A percentile compares a stretch with the other conserved stretches of the same genome.
These are phyloP conservation scores for Pythium brassicae DNA, from an alignment of 352 stramenopile species.

Conservation along the genomic window DNA sequence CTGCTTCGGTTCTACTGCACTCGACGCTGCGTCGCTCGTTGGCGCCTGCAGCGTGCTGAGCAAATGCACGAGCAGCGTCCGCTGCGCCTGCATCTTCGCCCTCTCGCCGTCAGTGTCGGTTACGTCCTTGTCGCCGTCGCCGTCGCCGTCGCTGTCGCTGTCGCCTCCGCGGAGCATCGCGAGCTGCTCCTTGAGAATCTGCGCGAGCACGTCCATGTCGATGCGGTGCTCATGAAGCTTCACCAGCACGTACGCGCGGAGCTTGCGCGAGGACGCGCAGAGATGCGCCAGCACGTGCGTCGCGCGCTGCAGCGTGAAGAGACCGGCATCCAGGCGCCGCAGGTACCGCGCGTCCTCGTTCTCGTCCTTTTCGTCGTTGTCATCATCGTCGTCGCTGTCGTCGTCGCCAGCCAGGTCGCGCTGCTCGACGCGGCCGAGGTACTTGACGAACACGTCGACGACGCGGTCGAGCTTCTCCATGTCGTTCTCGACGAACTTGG, in stretches of 20 bases:
- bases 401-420: slow-evolving; percentile 24
- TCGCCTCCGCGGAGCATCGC: slow-evolving; percentile 23
- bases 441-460: slow-evolving; percentile 74
- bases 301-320: slow-evolving; percentile 75
- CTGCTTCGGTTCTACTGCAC: no score
- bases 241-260: slow-evolving; percentile 64
- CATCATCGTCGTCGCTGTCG: slow-evolving; percentile 17
- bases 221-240: slow-evolving; percentile 75
- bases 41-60: slow-evolving; percentile 12
- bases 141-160: slow-evolving; percentile 2
- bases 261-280: slow-evolving; percentile 54
- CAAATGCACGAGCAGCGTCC: slow-evolving; percentile 28
- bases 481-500: slow-evolving; percentile 79
- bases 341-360: slow-evolving; percentile 57
- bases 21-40: no score
- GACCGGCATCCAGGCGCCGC: slow-evolving; percentile 58
- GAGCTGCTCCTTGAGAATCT: slow-evolving; percentile 58
- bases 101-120: slow-evolving; percentile 9
- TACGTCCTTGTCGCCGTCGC: background rate
- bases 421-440: slow-evolving; percentile 46
- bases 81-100: slow-evolving; percentile 28
- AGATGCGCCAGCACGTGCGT: slow-evolving; percentile 61
- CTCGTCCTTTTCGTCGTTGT: slow-evolving; percentile 27
- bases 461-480: slow-evolving; percentile 82
- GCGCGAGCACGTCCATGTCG: slow-evolving; percentile 33